Evolutionary conservation across 176 grass and related monocot species (phyloP), one percentile per base, ranked within the genome.

Genomic region (Raddia guianensis): DNA sequence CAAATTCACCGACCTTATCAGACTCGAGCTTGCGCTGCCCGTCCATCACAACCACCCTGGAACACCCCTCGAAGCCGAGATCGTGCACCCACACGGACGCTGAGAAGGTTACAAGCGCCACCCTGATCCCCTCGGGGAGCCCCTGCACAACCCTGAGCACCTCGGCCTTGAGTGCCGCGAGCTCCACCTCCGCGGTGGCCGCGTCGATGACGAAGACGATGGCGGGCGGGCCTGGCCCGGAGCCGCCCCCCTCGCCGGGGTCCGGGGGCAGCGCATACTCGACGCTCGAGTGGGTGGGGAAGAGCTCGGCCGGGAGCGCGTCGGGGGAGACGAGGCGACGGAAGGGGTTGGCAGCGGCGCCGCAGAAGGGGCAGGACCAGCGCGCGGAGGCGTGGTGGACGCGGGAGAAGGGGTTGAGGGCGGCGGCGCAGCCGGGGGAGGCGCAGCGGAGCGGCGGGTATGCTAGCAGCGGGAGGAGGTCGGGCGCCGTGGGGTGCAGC

Each of bases 231-330:
- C 32, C 70, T 0, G 77, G 56, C 1, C 58, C 57, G 0, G 3
- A 12, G 1, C 16, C 7, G 2, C n/a, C 70, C 18, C 76, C 72
- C 5, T 62, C 77, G 8, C 43, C 57, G 13, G 92, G 74, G 74
- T 94, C 93, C n/a, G 80, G 37, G 15, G 92, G 79, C 9, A 91
- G 84, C 19, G 84, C 34, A 76, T 99, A 99, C 88, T 99, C 96
- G 20, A 99, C 93, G 72, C 90, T 90, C 82, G 88, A 92, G 74
- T 99, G 91, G n/a, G 93, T 96, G 52, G 97, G 96, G 89, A 99
- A 99, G 16, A 99, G 90, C 86, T 99, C 97, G 15, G 97, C 97
- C 1, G 97, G 96, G 47, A 99, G 91, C 48, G 90, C 90, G 50
- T 90, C 93, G 62, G 91, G 88, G 18, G 86, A 85, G 43, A 91